A percentile compares a stretch with the other conserved stretches of the same genome.
Evolutionary conservation across 305 asterid species (phyloP).

Genomic region (Salvia sclarea): DNA sequence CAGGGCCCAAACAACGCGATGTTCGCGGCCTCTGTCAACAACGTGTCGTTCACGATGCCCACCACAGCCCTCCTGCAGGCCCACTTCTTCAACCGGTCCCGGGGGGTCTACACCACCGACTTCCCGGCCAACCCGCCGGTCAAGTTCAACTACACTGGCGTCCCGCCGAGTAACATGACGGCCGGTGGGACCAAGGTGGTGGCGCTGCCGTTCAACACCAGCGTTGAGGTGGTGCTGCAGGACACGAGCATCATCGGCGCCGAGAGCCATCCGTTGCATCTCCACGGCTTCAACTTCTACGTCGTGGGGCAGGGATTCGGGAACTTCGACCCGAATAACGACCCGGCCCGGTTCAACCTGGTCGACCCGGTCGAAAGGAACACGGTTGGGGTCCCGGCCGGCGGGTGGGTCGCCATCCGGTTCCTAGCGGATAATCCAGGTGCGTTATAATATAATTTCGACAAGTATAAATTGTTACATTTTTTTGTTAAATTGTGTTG

Average conservation of each 20-base stretch:
- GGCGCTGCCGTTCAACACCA: slow-evolving; percentile 48
- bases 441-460: not conserved
- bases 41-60: slow-evolving; percentile 61
- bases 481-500: not conserved
- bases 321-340: slow-evolving; percentile 59
- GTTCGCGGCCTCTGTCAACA: slow-evolving; percentile 55
- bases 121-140: slow-evolving; percentile 58
- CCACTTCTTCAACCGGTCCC: slow-evolving; percentile 53
- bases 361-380: slow-evolving; percentile 72
- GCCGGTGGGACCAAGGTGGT: slow-evolving; percentile 54
- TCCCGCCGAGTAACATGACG: slow-evolving; percentile 53
- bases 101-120: slow-evolving; percentile 64
- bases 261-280: slow-evolving; percentile 74
- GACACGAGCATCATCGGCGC: slow-evolving; percentile 67
- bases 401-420: slow-evolving; percentile 77
- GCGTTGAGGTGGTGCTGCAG: slow-evolving; percentile 70
- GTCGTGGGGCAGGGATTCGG: slow-evolving; percentile 68
- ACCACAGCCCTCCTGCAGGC: slow-evolving; percentile 59
- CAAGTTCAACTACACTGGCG: slow-evolving; percentile 63
- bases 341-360: slow-evolving; percentile 56
- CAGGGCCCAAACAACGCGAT: slow-evolving; percentile 63
- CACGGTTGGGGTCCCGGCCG: slow-evolving; percentile 65
- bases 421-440: slow-evolving; percentile 80
- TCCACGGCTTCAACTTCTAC: slow-evolving; percentile 77
- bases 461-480: too few species aligned